Conservation (phyloP, 805 yeast genomes). For the Myxozyma udenii region DNA sequence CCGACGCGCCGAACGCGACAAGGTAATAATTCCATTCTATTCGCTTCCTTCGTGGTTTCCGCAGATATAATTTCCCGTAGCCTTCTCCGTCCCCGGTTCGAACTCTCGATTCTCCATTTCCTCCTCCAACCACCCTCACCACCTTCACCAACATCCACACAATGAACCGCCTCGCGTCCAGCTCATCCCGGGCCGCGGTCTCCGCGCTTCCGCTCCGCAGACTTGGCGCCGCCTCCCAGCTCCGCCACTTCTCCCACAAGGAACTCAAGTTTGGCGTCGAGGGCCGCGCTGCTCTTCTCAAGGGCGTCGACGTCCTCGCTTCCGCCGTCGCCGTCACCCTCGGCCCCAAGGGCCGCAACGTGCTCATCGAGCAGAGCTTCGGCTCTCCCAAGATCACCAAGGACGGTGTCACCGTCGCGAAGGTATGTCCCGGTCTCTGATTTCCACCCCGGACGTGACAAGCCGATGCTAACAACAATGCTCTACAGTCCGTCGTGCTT, state of each 20-base stretch:
- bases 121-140: no score
- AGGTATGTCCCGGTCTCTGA: constrained; percentile 30
- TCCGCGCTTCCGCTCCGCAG: constrained; percentile 2
- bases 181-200: constrained; percentile 10
- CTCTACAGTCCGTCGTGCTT: constrained; percentile 48
- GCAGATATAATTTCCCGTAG: no score
- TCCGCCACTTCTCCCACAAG: constrained; percentile 53
- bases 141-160: no score
- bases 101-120: neutral
- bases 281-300: constrained; percentile 89
- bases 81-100: neutral
- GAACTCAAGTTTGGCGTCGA: constrained; percentile 95
- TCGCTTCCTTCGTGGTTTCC: no score
- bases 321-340: constrained; percentile 95
- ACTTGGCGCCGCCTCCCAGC: constrained; percentile 6
- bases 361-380: constrained; percentile 90
- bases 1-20: no score
- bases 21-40: no score
- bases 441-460: neutral
- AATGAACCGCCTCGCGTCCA: constrained; percentile 24
- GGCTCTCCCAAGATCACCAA: constrained; percentile 98
- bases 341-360: constrained; percentile 98
- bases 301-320: constrained; percentile 92
- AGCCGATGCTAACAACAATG: neutral
- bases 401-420: constrained; percentile 98